Base-by-base conservation (phyloP, 129 eudicot species). In the Logfia minima region DNA sequence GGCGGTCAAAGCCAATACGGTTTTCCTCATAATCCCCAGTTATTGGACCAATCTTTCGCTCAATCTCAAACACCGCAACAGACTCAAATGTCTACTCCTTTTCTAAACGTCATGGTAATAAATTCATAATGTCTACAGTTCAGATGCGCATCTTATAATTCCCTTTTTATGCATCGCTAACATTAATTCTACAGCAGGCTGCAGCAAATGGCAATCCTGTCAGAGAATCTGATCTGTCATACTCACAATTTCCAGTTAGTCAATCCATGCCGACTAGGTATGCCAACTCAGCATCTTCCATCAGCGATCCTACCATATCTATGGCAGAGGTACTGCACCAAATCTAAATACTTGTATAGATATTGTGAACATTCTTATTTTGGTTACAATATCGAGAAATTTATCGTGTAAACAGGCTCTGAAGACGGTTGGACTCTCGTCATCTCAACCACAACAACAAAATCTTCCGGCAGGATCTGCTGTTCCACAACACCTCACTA, bases 161-260 rank as follows among this genome's bases (percentile, higher is more conserved):
- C 9, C 10, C 63, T 26, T 45, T 28, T 41, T 34, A 21, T 53
- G 66, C 19, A 37, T 6, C 28, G 13, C 45, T 68, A 56, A 77
- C 55, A 2, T 52, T 24, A 43, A 9, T 63, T 18, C 52, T 64
- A 67, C 66, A 39, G 62, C 87, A 79, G 86, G 90, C 83, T 63
- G 78, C 92, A 14, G 92, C 92, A 69, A 89, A 89, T 76, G 89
- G 72, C 34, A 84, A 86, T 77, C 82, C 92, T 41, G 75, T 68
- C 10, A 86, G 97, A 75, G 99, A 94, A 66, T 77, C 92, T 67
- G 99, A 94, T 69, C 80, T 88, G 58, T 81, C 92, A 48, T 91
- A 89, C 88, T 87, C 96, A 14, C 92, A 87, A 5, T 89, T 91
- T 69, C 84, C 97, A 60, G 81, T 86, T 22, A 16, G 90, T 3